Percentiles rank a stretch among this genome's conserved stretches.
phyloP scores from a whole-genome alignment of 2,329 filamentous ascomycete genomes.

The Apiospora pterosperma region DNA sequence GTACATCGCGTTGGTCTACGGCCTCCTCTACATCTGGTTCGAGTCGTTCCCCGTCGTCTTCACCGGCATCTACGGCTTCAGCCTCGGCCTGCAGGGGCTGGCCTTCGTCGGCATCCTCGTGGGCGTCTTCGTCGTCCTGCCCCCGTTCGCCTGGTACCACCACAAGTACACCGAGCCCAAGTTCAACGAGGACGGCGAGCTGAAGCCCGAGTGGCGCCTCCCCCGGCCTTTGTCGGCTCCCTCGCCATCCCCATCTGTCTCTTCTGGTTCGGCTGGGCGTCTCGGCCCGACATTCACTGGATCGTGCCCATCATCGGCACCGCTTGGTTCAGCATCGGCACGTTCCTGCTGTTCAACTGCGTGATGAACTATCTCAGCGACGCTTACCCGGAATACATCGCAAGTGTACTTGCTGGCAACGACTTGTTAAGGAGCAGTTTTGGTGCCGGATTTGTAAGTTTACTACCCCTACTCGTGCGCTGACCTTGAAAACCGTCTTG shows the following conservation, averaged over 20 bases:
- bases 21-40: slow-evolving; percentile 48
- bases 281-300: slow-evolving; percentile 50
- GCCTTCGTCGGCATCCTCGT: slow-evolving; percentile 47
- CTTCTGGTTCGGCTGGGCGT: slow-evolving; percentile 58
- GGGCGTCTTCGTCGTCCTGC: slow-evolving; percentile 40
- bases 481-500: not conserved
- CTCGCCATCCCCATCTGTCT: slow-evolving; percentile 52
- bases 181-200: slow-evolving; percentile 53
- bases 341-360: slow-evolving; percentile 21
- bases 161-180: slow-evolving; percentile 61
- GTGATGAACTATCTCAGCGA: slow-evolving; percentile 22
- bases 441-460: slow-evolving; percentile 18
- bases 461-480: not conserved
- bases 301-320: slow-evolving; percentile 51
- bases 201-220: slow-evolving; percentile 65
- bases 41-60: slow-evolving; percentile 54
- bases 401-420: slow-evolving; percentile 21
- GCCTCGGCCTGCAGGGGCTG: slow-evolving; percentile 41
- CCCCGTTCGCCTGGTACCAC: slow-evolving; percentile 61
- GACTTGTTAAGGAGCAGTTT: slow-evolving; percentile 16
- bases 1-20: slow-evolving; percentile 48
- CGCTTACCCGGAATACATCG: slow-evolving; percentile 17
- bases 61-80: slow-evolving; percentile 46
- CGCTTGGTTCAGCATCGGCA: slow-evolving; percentile 35
- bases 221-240: slow-evolving; percentile 54